Evolutionary conservation across 768 basidiomycete genomes (phyloP).

Genomic region (Pulveroboletus sp.): DNA sequence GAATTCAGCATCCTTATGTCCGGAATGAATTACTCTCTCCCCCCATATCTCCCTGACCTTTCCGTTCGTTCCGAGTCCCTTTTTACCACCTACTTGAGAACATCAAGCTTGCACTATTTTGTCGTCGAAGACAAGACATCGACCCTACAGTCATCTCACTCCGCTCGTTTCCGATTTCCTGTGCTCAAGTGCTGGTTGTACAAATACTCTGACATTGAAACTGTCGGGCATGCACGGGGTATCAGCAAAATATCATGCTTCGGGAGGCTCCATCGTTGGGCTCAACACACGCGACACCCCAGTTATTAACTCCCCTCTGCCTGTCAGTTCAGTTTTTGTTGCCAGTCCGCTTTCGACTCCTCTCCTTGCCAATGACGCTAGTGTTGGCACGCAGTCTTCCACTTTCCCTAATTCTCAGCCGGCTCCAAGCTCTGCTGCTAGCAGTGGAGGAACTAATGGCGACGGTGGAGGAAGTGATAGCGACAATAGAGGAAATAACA

Average conservation of each 20-base stretch:
- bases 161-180: conserved; percentile 12
- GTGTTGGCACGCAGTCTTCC: conserved; percentile 2
- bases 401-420: conserved; percentile 1
- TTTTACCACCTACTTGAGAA: conserved; percentile 1
- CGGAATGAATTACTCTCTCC: conserved; percentile 2
- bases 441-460: background rate
- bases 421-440: background rate
- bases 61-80: background rate
- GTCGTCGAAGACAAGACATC: conserved; percentile 12
- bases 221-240: conserved; percentile 13
- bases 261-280: conserved; percentile 8
- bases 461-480: background rate
- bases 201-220: background rate
- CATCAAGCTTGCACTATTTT: background rate
- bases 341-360: conserved; percentile 34
- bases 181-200: background rate
- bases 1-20: conserved; percentile 9
- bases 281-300: conserved; percentile 37
- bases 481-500: background rate
- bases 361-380: conserved; percentile 25
- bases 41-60: conserved; percentile 10
- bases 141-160: conserved; percentile 19
- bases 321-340: conserved; percentile 33
- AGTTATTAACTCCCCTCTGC: conserved; percentile 29
- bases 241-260: conserved; percentile 7